Conservation (phyloP, 345 rosid species). For the Noccaea bulbosa region DNA sequence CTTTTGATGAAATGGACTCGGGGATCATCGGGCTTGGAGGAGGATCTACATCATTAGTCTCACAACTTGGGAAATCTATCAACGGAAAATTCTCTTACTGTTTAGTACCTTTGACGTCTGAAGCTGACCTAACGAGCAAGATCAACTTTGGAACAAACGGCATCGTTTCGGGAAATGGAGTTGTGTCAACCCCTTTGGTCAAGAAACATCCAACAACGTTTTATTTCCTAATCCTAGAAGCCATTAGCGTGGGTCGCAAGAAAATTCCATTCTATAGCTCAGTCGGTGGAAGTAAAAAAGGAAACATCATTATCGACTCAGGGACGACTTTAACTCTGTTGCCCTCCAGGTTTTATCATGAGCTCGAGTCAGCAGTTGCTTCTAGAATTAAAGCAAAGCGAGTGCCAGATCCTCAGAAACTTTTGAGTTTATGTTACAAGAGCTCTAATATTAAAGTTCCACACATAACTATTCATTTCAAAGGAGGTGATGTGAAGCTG, state of each 20-base stretch:
- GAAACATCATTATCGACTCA: constrained; percentile 57
- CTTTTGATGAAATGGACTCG: neutral
- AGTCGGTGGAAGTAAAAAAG: constrained; percentile 16
- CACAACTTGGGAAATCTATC: constrained; percentile 26
- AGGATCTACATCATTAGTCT: constrained; percentile 20
- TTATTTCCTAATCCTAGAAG: constrained; percentile 31
- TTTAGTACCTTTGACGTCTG: constrained; percentile 26
- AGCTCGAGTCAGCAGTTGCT: constrained; percentile 39
- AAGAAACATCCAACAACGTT: neutral
- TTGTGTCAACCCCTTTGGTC: constrained; percentile 31
- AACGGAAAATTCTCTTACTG: constrained; percentile 40
- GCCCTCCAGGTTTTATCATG: constrained; percentile 31
- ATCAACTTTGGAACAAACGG: constrained; percentile 32
- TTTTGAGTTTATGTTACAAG: constrained; percentile 46
- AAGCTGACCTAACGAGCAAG: neutral
- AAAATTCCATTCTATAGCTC: neutral
- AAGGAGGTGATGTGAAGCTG: constrained; percentile 48
- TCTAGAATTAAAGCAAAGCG: constrained; percentile 14
- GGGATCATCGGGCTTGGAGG: constrained; percentile 40
- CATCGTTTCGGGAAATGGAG: constrained; percentile 12
- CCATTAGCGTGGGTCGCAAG: constrained; percentile 27
- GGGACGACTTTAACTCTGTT: constrained; percentile 57
- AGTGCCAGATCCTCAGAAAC: constrained; percentile 23
- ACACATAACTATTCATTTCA: constrained; percentile 38
- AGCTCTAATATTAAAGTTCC: constrained; percentile 31